A percentile compares a stretch with the other conserved stretches of the same genome.
phyloP scores from a whole-genome alignment of 306 rosid genomes.

The Bauhinia variegata region DNA sequence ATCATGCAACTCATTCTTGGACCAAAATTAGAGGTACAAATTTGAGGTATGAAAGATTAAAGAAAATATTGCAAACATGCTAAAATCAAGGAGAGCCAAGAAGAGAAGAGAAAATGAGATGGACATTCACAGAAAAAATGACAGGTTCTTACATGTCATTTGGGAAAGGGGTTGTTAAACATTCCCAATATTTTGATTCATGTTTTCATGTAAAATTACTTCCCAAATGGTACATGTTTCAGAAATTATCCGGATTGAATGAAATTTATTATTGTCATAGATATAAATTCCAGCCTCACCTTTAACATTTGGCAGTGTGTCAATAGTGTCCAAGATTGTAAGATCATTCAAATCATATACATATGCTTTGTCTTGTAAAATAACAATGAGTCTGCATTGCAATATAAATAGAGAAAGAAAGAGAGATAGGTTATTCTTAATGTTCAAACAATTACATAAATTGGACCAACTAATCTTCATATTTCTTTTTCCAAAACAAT shows the following conservation, averaged over 20 bases:
- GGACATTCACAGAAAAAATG: background rate
- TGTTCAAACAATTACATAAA: conserved; percentile 16
- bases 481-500: background rate
- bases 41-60: background rate
- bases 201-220: background rate
- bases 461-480: background rate
- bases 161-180: too few relatives aligned
- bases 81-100: background rate
- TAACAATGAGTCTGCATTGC: conserved; percentile 80
- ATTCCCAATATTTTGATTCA: background rate
- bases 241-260: conserved; percentile 27
- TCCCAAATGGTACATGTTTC: background rate
- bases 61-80: background rate
- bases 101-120: background rate
- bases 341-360: conserved; percentile 81
- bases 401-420: conserved; percentile 37
- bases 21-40: background rate
- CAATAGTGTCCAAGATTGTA: conserved; percentile 80
- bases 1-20: background rate
- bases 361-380: conserved; percentile 87
- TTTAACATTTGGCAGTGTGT: conserved; percentile 78
- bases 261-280: conserved; percentile 19
- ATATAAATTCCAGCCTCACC: conserved; percentile 57
- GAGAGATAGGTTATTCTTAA: conserved; percentile 26
- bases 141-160: background rate